Base-by-base conservation (phyloP, 140 eudicot species). In the Flaveria floridana region DNA sequence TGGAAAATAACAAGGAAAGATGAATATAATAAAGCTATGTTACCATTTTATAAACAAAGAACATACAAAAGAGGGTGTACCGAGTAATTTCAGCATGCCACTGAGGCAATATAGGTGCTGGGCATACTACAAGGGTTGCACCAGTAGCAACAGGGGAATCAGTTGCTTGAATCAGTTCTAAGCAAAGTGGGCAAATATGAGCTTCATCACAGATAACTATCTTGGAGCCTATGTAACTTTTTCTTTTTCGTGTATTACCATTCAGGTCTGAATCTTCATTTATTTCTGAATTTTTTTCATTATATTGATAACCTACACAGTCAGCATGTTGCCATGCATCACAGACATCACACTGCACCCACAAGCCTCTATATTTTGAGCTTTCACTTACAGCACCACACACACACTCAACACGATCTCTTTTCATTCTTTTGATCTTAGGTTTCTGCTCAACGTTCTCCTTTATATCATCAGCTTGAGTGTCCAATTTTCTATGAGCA, bases 321-420 rank as follows among this genome's bases (percentile, higher is more conserved):
- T 88, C 96, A 74, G 90, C 96, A 81, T 94, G 97, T 80, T 94
- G 99, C 99, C 99, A 90, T 21, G 99, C 97, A 78, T 94, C 99
- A 85, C 99, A 94, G 50, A 82, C 61, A 86, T 94, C 99, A 85
- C 99, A 94, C 73, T 94, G 97, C 57, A 94, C 97, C 99, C 97
- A 94, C 70, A 90, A 63, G 23, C 99, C 97, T 65, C 70, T 70
- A 74, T 90, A 90, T 56, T 26, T 85, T 57, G 79, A 74, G 91
- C 85, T 87, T 76, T 94, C 99, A 70, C 86, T 83, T 68, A 90
- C 91, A 12, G 95, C 96, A 74, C 97, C 99, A 87, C 99, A 94
- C 64, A 84, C 73, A 34, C 99, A 94, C 79, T 90, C 99, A 62
- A 94, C 85, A 3, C 97, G 94, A 61, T 88, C 99, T 80, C 82